A percentile compares a stretch with the other conserved stretches of the same genome.
These are phyloP conservation scores for Talaromyces trachyspermus DNA, from an alignment of 495 filamentous ascomycete species.

Conservation along the genomic window DNA sequence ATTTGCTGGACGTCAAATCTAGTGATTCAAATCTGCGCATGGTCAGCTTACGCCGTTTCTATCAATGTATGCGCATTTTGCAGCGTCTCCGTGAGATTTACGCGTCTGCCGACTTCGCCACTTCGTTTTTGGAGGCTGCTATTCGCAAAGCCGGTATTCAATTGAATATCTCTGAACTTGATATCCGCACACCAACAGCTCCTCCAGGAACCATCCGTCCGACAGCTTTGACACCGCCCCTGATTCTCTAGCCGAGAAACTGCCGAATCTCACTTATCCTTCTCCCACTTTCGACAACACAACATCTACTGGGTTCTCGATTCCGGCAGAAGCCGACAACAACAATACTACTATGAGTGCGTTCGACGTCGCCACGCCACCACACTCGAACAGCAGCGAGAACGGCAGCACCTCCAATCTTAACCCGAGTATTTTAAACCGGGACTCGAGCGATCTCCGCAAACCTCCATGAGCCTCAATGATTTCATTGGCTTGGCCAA, in stretches of 20 bases:
- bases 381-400: slow-evolving; percentile 38
- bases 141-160: slow-evolving; percentile 71
- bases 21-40: slow-evolving; percentile 59
- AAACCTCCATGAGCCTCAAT: slow-evolving; percentile 34
- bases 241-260: slow-evolving; percentile 37
- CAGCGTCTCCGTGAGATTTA: slow-evolving; percentile 75
- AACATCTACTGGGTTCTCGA: background rate
- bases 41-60: slow-evolving; percentile 66
- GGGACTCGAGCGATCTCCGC: background rate
- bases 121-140: slow-evolving; percentile 76
- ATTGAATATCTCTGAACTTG: slow-evolving; percentile 13
- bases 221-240: slow-evolving; percentile 35
- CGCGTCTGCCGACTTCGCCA: slow-evolving; percentile 78
- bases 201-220: slow-evolving; percentile 17
- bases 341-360: slow-evolving; percentile 10
- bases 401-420: slow-evolving; percentile 39
- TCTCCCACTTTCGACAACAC: background rate
- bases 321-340: slow-evolving; percentile 19
- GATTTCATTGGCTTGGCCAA: slow-evolving; percentile 42
- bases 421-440: slow-evolving; percentile 20
- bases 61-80: slow-evolving; percentile 79
- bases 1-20: slow-evolving; percentile 82
- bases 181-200: slow-evolving; percentile 15
- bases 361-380: slow-evolving; percentile 35
- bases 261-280: slow-evolving; percentile 34